Base-by-base conservation (phyloP, 2,329 filamentous ascomycete genomes). In the Chaetomium globosum region DNA sequence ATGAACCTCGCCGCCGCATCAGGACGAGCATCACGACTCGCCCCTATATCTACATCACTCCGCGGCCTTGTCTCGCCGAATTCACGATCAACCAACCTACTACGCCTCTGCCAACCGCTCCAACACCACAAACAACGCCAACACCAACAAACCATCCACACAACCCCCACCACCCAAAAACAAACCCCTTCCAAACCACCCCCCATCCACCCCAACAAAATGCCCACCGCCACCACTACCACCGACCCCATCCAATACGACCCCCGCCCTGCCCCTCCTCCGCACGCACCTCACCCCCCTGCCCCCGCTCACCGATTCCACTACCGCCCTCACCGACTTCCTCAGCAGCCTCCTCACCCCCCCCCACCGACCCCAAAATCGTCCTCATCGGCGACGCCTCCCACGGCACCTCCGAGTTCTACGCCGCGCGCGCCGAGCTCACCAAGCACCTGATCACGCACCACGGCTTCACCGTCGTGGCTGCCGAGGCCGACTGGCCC, bases 351-450 rank as follows among this genome's bases (percentile, higher is more conserved):
- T 66, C 59, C n/a, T 63, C 49, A 6, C 61, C 30, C 12, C 8
- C 13, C 54, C 66, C 63, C 57, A 53, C 66, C 49, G 46, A 46
- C 9, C 63, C 63, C 66, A 70, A 68, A 39, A 59, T 74, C 21
- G 63, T 74, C 13, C 72, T 74, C 9, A 71, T 74, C 51, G 73
- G 71, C 64, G 73, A 74, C 63, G 71, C 70, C 39, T 73, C 71
- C 1, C 83, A 85, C 71, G 83, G 82, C 31, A 85, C 83, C 3
- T 85, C 82, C 0, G 82, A 85, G 64, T 85, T 84, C 75, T 85
- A 85, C 70, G 66, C 74, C 31, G 82, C 81, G 3, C 80, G 83
- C 16, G 80, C 81, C 19, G 79, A 79, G 48, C 82, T 85, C 56
- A 85, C 82, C 1, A 80, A 82, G 65, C 77, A 78, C 53, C 74